Evolutionary conservation across 352 stramenopile species (phyloP), one percentile per base, ranked within the genome.

Genomic region (Saprolegnia parasitica): DNA sequence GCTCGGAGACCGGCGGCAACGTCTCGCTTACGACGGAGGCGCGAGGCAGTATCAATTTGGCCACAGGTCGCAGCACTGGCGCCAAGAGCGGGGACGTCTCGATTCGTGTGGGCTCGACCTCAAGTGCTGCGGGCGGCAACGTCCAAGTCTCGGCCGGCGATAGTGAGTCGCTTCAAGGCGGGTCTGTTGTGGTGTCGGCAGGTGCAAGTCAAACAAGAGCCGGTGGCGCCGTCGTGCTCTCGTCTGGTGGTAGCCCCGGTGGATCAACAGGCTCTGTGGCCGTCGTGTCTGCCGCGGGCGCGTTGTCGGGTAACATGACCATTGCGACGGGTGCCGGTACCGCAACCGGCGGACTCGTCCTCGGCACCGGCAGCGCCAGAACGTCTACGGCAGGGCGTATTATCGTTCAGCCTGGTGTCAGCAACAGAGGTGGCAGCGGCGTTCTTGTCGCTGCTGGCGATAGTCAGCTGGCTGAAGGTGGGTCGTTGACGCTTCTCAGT

Each of bases 231-330:
- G 57, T 26, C 39, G 47, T 65, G 11, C 8, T 29, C 15, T 15
- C 60, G 32, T 50, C n/a, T 42, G 24, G 18, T 1, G 46, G 46
- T 0, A 54, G 24, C 18, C 55, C 26, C 35, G 55, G 46, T 49
- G 47, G 2, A 15, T 72, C 67, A 46, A 73, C 68, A 15, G 71
- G 74, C 5, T 65, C 54, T 55, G 54, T 76, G 16, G 46, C 68
- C 45, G 72, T 75, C 65, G 21, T 5, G 5, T 58, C 26, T 20
- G 56, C 39, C 32, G 11, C 11, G 18, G 40, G 45, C 26, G 26
- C 47, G 24, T 23, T 23, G n/a, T 55, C 47, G 2, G 47, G 47
- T 29, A 23, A 55, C 47, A 29, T 55, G 29, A 55, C 47, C 2
- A 29, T 55, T 55, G 47, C 24, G n/a, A 55, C n/a, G 47, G n/a